Percentiles rank a stretch among this genome's conserved stretches.
Evolutionary conservation across 2,329 filamentous ascomycete species (phyloP).

Genomic region (Pezicula rhizophila): DNA sequence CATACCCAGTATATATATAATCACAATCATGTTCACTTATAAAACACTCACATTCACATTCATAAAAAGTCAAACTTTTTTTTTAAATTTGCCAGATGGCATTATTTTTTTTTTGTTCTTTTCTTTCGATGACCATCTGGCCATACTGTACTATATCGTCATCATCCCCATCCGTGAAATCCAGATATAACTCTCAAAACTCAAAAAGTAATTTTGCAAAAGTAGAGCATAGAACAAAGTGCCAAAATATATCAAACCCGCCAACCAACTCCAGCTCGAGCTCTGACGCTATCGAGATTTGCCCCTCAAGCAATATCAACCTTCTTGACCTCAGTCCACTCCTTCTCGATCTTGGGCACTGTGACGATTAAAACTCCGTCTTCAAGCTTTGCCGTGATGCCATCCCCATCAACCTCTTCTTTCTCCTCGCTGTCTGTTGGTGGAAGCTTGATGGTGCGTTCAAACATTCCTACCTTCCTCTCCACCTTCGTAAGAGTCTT

Average conservation of each 20-base stretch:
- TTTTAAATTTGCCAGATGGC: conserved; percentile 17
- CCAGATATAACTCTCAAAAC: not conserved
- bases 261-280: too few species aligned
- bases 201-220: not conserved
- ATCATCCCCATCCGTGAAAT: not conserved
- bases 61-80: conserved; percentile 3
- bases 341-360: conserved; percentile 67
- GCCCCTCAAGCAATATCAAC: conserved; percentile 45
- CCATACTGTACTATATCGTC: not conserved
- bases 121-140: not conserved
- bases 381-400: conserved; percentile 70
- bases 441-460: conserved; percentile 60
- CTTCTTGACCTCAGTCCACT: conserved; percentile 57
- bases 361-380: conserved; percentile 71
- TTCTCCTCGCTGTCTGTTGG: conserved; percentile 41
- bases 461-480: conserved; percentile 68
- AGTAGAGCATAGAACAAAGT: too few species aligned
- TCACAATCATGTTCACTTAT: not conserved
- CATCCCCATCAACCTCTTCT: conserved; percentile 58
- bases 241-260: too few species aligned
- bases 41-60: not conserved
- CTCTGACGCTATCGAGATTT: not conserved
- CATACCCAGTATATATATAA: too few species aligned
- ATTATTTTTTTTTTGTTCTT: conserved; percentile 15
- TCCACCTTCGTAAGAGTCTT: conserved; percentile 55